phyloP scores from a whole-genome alignment of 2,329 filamentous ascomycete species.

The Colletotrichum aenigma region DNA sequence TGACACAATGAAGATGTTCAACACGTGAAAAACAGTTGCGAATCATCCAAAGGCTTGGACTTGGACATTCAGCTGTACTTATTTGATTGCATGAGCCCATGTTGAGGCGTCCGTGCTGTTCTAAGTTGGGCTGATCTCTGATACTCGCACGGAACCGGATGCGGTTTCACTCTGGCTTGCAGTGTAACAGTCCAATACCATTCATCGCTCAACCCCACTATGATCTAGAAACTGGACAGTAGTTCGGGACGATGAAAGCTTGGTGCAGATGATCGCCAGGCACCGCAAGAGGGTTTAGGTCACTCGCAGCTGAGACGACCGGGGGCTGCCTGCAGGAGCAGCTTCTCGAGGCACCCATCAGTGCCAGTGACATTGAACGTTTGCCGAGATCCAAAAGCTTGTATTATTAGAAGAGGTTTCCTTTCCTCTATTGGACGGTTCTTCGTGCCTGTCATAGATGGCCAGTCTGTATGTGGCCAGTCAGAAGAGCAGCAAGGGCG shows the following conservation, averaged over 20 bases:
- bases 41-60: neutral
- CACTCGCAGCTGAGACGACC: neutral
- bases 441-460: neutral
- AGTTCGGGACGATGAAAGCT: neutral
- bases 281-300: neutral
- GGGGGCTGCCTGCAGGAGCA: neutral
- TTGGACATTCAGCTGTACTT: neutral
- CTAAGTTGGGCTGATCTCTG: neutral
- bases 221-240: neutral
- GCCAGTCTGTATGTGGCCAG: neutral
- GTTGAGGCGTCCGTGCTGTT: neutral
- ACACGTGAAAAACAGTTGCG: neutral
- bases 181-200: neutral
- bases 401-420: neutral
- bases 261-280: neutral
- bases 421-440: neutral
- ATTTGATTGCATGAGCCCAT: neutral
- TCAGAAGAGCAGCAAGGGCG: neutral
- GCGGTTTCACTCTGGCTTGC: neutral
- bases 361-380: neutral
- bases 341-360: neutral
- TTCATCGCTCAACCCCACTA: too few species aligned
- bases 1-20: neutral
- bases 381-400: neutral
- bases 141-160: conserved; percentile 13